Evolutionary conservation across 2,329 filamentous ascomycete genomes (phyloP).

Genomic region (Coleophoma crateriformis): DNA sequence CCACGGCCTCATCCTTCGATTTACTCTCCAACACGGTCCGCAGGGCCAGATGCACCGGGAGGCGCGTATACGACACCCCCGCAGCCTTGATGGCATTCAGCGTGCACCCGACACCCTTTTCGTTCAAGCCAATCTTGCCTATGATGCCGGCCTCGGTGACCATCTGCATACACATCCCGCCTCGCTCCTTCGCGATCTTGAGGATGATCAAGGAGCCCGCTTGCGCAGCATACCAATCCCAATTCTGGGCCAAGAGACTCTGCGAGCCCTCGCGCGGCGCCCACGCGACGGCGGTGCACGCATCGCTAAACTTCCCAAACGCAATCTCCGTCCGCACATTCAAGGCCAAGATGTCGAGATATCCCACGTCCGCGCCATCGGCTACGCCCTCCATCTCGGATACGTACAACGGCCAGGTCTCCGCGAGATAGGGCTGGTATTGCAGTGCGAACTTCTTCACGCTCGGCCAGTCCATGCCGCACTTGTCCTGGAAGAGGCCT

Average conservation of each 20-base stretch:
- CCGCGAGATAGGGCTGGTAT: conserved; percentile 11
- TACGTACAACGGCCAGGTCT: conserved; percentile 13
- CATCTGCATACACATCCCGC: conserved; percentile 13
- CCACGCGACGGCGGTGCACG: conserved; percentile 42
- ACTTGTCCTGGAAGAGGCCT: conserved; percentile 27
- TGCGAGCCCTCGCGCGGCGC: conserved; percentile 16
- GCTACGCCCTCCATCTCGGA: conserved; percentile 38
- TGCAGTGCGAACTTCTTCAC: conserved; percentile 11
- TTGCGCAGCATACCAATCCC: conserved; percentile 22
- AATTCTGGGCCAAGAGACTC: conserved; percentile 20
- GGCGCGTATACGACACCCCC: conserved; percentile 37
- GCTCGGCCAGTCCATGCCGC: conserved; percentile 26
- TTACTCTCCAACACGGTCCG: conserved; percentile 43
- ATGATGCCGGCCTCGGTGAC: conserved; percentile 21
- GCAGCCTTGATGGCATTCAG: conserved; percentile 49
- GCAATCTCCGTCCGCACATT: conserved; percentile 48
- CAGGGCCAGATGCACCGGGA: conserved; percentile 50
- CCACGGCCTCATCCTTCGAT: conserved; percentile 38
- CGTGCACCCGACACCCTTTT: conserved; percentile 44
- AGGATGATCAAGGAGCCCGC: conserved; percentile 13
- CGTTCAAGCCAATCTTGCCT: conserved; percentile 48
- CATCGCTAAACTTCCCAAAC: conserved; percentile 43
- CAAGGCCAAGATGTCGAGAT: conserved; percentile 42
- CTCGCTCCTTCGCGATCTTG: conserved; percentile 11
- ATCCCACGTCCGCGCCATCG: conserved; percentile 31